These are phyloP conservation scores for Cutaneotrichosporon arboriforme DNA, from an alignment of 1,284 basidiomycete genomes.

Conservation along the genomic window DNA sequence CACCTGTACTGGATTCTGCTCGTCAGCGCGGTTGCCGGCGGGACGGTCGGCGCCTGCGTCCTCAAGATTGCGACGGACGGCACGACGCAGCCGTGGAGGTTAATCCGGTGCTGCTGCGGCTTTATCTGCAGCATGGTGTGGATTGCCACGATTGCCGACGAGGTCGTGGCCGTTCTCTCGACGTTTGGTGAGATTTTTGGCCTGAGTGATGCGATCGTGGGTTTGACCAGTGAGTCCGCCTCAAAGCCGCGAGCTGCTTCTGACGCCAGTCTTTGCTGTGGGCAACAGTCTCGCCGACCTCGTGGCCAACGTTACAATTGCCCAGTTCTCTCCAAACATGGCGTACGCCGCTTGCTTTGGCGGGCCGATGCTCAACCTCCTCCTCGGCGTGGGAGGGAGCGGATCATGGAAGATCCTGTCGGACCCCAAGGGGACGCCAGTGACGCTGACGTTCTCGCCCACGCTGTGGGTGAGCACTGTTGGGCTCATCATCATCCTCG, in stretches of 20 bases:
- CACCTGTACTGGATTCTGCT: constrained; percentile 57
- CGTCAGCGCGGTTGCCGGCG: constrained; percentile 54
- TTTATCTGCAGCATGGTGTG: constrained; percentile 84
- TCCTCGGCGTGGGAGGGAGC: constrained; percentile 56
- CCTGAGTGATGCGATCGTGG: constrained; percentile 93
- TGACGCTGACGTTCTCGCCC: constrained; percentile 70
- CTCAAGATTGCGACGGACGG: constrained; percentile 61
- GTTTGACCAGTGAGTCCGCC: constrained; percentile 59
- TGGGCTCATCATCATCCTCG: constrained; percentile 68
- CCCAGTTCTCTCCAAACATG: constrained; percentile 53
- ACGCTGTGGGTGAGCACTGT: constrained; percentile 77
- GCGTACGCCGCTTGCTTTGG: constrained; percentile 51
- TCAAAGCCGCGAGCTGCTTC: not conserved
- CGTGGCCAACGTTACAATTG: constrained; percentile 92
- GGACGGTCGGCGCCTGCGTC: constrained; percentile 56
- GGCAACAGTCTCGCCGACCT: constrained; percentile 95
- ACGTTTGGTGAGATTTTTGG: constrained; percentile 90
- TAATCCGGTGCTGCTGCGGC: constrained; percentile 78
- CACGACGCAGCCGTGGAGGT: constrained; percentile 56
- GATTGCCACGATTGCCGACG: constrained; percentile 93
- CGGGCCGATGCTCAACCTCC: constrained; percentile 79
- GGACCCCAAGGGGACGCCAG: constrained; percentile 55
- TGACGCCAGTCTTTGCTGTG: constrained; percentile 67
- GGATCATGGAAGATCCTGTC: constrained; percentile 46
- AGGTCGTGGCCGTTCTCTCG: constrained; percentile 84